Base-by-base conservation (phyloP, 306 rosid genomes). In the Quercus ilex region DNA sequence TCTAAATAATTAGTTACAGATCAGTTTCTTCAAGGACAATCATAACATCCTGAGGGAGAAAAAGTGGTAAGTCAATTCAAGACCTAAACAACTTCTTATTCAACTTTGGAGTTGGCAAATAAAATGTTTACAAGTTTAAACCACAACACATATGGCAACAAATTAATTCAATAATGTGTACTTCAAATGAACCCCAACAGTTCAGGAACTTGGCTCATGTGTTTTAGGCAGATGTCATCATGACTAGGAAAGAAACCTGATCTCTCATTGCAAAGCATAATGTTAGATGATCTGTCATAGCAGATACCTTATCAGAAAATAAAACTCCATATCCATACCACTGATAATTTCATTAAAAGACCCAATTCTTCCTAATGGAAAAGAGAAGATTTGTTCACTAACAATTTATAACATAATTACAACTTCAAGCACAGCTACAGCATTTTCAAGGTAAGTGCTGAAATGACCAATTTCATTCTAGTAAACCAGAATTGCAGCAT, bases 51-150 rank as follows among this genome's bases (percentile, higher is more conserved):
- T 49, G 18, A 63, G 77, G 21, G 55, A 52, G 58, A 11, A 1
- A 8, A 6, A 8, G 0, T 10, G 23, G 11, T 8, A 21, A 83
- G 79, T 74, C 79, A 74, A 69, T 78, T 19, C 38, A 58, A 58
- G 31, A 21, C 58, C 70, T 55, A 8, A 46, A 62, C 38, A 30
- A n/a, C 31, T 13, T 35, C 13, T 9, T 10, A 21, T 17, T 51
- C 77, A 69, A 78, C 26, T 23, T 23, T 25, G 33, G 52, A 26
- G 79, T 63, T 65, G 79, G 74, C 77, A 78, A 60, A 63, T 71
- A 59, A 71, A 81, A 78, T 52, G 26, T 25, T 25, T 46, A 73
- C 15, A 81, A 58, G 26, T 25, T 25, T 46, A 73, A n/a, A 74
- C 30, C 67, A 21, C 12, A 55, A 69, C 17, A 6, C 17, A 23